Percentiles rank a stretch among this genome's conserved stretches.
Conservation (phyloP, 352 stramenopile species). For the Globisporangium takayamanum region DNA sequence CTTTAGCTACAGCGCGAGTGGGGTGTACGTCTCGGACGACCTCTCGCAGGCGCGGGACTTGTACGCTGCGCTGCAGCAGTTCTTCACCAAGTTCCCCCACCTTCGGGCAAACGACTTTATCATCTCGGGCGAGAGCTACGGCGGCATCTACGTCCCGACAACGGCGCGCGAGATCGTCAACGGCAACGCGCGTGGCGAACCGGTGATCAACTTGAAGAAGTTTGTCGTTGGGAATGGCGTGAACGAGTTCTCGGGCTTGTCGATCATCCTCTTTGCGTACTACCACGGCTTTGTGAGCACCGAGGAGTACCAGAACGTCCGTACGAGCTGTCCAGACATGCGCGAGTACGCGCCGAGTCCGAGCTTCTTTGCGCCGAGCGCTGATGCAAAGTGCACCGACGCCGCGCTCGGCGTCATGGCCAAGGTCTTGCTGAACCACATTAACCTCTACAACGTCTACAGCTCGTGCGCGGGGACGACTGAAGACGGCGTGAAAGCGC, state of each 20-base stretch:
- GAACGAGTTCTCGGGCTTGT: conserved; percentile 55
- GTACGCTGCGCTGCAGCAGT: conserved; percentile 69
- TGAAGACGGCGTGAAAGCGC: conserved; percentile 37
- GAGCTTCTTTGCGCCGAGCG: conserved; percentile 11
- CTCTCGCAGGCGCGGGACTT: conserved; percentile 66
- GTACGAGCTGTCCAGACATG: conserved; percentile 33
- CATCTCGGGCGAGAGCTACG: conserved; percentile 74
- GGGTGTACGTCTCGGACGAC: conserved; percentile 72
- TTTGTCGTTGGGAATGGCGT: conserved; percentile 81
- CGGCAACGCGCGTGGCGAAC: conserved; percentile 24
- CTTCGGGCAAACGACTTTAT: conserved; percentile 74
- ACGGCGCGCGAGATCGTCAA: conserved; percentile 51
- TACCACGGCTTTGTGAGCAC: conserved; percentile 74
- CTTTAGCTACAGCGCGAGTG: conserved; percentile 57
- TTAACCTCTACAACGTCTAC: conserved; percentile 75
- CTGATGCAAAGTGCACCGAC: conserved; percentile 20
- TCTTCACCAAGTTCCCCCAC: conserved; percentile 85
- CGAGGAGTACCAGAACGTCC: conserved; percentile 53
- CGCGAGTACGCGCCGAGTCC: conserved; percentile 39
- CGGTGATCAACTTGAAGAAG: conserved; percentile 74
- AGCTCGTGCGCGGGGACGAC: conserved; percentile 36
- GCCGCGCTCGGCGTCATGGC: conserved; percentile 23
- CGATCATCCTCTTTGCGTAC: conserved; percentile 68
- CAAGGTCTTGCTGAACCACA: conserved; percentile 31
- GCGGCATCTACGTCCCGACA: conserved; percentile 71